phyloP scores from a whole-genome alignment of 371 early-diverging fungal species.

The Rhizopus delemar region DNA sequence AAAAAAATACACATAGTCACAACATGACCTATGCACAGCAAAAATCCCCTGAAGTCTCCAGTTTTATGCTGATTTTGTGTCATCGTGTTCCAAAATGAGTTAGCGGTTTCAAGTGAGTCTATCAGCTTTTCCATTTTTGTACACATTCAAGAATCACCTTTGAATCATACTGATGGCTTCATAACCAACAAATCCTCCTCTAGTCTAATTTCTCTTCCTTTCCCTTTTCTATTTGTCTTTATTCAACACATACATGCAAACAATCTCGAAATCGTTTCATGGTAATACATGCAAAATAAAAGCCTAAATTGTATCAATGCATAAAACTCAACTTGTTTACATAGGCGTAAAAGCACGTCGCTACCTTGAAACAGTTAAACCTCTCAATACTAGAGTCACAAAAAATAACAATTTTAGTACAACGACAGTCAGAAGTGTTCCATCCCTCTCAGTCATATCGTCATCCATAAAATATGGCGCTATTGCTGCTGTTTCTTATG shows the following conservation, averaged over 20 bases:
- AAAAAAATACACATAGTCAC: too few relatives aligned
- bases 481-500: slow-evolving; percentile 39
- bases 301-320: neutral
- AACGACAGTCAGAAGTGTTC: slow-evolving; percentile 4
- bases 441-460: slow-evolving; percentile 28
- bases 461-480: slow-evolving; percentile 33
- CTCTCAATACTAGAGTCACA: neutral
- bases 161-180: too few relatives aligned
- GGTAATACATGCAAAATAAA: slow-evolving; percentile 2
- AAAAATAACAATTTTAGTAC: neutral
- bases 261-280: slow-evolving; percentile 15
- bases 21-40: too few relatives aligned
- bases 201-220: neutral
- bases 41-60: too few relatives aligned
- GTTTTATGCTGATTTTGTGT: too few relatives aligned
- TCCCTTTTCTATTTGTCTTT: neutral
- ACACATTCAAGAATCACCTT: too few relatives aligned
- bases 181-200: too few relatives aligned
- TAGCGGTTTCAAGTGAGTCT: too few relatives aligned
- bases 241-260: slow-evolving; percentile 19
- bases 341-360: too few relatives aligned
- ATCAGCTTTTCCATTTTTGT: too few relatives aligned
- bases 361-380: neutral
- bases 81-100: too few relatives aligned
- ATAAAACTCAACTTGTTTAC: neutral